Conservation (phyloP, 169 alveolate species). For the Cryptosporidium ryanae region DNA sequence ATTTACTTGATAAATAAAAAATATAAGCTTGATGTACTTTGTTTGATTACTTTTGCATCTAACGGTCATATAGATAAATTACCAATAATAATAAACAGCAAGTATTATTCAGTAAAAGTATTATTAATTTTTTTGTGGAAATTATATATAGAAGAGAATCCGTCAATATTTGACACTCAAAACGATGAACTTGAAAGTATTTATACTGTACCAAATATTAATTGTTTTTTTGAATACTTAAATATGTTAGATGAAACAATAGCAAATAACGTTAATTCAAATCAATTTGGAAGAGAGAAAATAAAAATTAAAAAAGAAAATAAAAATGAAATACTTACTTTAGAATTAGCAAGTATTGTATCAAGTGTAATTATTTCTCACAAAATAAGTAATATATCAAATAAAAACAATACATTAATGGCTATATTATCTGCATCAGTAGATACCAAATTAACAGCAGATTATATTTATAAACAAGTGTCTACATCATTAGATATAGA, state of each 20-base stretch:
- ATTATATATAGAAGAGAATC: conserved; percentile 24
- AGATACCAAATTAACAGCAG: conserved; percentile 38
- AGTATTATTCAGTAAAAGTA: background rate
- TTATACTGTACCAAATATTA: conserved; percentile 42
- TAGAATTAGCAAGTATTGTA: conserved; percentile 34
- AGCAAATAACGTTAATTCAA: background rate
- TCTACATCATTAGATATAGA: conserved; percentile 24
- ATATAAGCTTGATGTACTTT: conserved; percentile 53
- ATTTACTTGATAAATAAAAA: conserved; percentile 23
- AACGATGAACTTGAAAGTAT: conserved; percentile 24
- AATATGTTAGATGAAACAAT: conserved; percentile 27
- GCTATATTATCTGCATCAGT: conserved; percentile 59
- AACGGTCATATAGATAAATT: conserved; percentile 1
- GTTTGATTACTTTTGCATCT: conserved; percentile 36
- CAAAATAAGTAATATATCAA: conserved; percentile 6
- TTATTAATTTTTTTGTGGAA: conserved; percentile 32
- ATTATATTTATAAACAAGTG: conserved; percentile 35
- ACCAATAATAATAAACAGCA: conserved; percentile 19
- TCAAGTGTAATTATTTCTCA: conserved; percentile 22
- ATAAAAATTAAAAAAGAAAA: background rate
- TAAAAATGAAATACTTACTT: background rate
- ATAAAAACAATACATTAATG: conserved; percentile 26
- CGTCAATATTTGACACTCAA: background rate
- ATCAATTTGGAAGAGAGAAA: background rate
- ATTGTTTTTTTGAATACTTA: conserved; percentile 21